These are phyloP conservation scores for Monosporascus cannonballus DNA, from an alignment of 2,329 filamentous ascomycete species.

Conservation along the genomic window DNA sequence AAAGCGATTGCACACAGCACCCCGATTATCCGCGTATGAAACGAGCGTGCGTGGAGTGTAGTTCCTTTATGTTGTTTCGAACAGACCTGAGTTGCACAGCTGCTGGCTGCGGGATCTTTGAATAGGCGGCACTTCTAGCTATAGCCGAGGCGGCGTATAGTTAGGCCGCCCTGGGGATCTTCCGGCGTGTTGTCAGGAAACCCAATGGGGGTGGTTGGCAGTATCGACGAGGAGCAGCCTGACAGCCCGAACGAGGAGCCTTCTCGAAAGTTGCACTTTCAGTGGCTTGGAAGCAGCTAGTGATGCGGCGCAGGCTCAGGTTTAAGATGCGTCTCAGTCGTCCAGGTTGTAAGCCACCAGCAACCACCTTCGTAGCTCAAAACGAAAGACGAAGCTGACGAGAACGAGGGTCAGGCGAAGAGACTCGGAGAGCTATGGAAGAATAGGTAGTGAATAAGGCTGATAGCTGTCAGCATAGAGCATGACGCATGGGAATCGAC, in stretches of 20 bases:
- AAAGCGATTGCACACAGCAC: neutral
- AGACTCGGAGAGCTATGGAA: conserved; percentile 4
- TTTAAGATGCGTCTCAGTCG: neutral
- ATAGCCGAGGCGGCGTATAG: neutral
- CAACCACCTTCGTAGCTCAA: conserved; percentile 5
- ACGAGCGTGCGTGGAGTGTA: conserved; percentile 1
- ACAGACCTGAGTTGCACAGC: neutral
- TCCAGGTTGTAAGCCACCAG: conserved; percentile 4
- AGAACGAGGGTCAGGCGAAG: conserved; percentile 10
- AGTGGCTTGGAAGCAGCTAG: neutral
- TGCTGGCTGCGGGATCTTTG: neutral
- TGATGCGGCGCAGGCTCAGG: neutral
- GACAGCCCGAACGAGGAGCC: neutral
- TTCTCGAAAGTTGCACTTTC: neutral
- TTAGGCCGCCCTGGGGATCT: neutral
- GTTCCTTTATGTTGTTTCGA: neutral
- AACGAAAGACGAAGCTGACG: conserved; percentile 6
- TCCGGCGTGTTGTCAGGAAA: neutral
- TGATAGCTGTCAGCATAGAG: neutral
- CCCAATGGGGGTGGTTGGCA: neutral
- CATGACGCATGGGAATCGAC: neutral
- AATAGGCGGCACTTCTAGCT: neutral
- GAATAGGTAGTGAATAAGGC: conserved; percentile 1
- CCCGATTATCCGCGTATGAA: conserved; percentile 4
- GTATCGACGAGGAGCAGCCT: neutral